Conservation (phyloP, 148 eudicot genomes). For the Vaccinium macrocarpon region DNA sequence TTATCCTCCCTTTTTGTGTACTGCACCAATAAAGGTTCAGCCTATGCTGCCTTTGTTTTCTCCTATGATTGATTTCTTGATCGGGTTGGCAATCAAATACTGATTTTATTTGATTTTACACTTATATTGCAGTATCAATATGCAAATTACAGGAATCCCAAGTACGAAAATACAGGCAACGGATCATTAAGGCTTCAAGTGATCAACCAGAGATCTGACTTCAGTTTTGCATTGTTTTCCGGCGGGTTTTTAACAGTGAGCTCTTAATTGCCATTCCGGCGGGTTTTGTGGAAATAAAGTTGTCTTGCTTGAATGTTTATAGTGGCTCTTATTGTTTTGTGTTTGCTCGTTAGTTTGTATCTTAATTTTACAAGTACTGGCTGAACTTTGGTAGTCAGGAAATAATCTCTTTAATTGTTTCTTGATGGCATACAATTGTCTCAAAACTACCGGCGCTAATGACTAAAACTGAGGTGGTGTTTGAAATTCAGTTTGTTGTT, state of each 20-base stretch:
- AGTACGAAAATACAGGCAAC: conserved; percentile 53
- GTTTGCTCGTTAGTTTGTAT: neutral
- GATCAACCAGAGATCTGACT: conserved; percentile 88
- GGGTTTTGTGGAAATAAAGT: neutral
- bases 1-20: conserved; percentile 61
- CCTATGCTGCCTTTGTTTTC: neutral
- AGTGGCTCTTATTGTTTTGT: too few relatives aligned
- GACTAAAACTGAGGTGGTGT: neutral
- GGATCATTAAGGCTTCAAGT: conserved; percentile 66
- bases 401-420: neutral
- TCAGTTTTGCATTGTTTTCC: conserved; percentile 78
- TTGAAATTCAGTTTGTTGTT: neutral
- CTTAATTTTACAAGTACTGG: neutral
- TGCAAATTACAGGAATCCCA: conserved; percentile 58
- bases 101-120: neutral
- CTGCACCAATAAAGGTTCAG: conserved; percentile 82
- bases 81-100: neutral
- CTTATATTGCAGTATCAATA: conserved; percentile 65
- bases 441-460: neutral
- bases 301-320: neutral
- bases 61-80: neutral
- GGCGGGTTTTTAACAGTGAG: conserved; percentile 69
- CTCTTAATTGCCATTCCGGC: neutral
- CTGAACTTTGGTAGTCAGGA: neutral
- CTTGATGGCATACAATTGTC: neutral